phyloP scores from a whole-genome alignment of 495 filamentous ascomycete genomes.

The Pyrenula aspistea region DNA sequence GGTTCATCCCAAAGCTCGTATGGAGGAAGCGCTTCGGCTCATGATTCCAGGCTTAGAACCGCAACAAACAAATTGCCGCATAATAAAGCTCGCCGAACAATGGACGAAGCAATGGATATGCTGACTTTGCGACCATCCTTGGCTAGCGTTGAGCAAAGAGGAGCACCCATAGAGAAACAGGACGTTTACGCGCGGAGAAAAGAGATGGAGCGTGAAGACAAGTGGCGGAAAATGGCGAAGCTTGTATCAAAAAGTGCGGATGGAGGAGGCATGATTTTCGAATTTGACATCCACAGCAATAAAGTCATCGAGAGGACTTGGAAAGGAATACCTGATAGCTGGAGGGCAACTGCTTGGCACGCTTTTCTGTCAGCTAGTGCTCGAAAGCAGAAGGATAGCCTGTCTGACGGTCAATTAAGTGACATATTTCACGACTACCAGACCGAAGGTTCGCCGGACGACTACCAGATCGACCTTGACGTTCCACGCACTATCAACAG shows the following conservation, averaged over 20 bases:
- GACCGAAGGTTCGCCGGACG: constrained; percentile 66
- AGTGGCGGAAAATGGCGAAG: constrained; percentile 95
- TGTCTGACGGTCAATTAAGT: constrained; percentile 60
- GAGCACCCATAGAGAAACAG: constrained; percentile 38
- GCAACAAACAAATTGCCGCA: constrained; percentile 67
- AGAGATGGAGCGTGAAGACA: constrained; percentile 76
- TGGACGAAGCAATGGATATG: constrained; percentile 86
- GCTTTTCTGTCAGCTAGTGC: constrained; percentile 82
- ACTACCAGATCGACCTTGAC: constrained; percentile 95
- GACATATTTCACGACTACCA: constrained; percentile 57
- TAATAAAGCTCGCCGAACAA: constrained; percentile 57
- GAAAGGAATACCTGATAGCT: constrained; percentile 97
- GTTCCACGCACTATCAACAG: constrained; percentile 90
- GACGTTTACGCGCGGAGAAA: constrained; percentile 56
- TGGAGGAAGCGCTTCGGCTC: constrained; percentile 24
- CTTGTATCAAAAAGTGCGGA: constrained; percentile 37
- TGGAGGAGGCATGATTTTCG: constrained; percentile 80
- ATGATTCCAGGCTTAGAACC: constrained; percentile 39
- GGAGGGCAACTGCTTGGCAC: constrained; percentile 89
- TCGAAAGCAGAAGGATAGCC: constrained; percentile 43
- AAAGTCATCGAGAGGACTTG: constrained; percentile 87
- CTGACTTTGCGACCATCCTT: constrained; percentile 64
- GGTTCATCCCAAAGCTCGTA: constrained; percentile 35
- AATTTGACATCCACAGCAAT: constrained; percentile 72
- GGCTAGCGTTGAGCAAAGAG: constrained; percentile 46